Evolutionary conservation across 176 grass and related monocot genomes (phyloP).

Genomic region (Triticum monococcum): DNA sequence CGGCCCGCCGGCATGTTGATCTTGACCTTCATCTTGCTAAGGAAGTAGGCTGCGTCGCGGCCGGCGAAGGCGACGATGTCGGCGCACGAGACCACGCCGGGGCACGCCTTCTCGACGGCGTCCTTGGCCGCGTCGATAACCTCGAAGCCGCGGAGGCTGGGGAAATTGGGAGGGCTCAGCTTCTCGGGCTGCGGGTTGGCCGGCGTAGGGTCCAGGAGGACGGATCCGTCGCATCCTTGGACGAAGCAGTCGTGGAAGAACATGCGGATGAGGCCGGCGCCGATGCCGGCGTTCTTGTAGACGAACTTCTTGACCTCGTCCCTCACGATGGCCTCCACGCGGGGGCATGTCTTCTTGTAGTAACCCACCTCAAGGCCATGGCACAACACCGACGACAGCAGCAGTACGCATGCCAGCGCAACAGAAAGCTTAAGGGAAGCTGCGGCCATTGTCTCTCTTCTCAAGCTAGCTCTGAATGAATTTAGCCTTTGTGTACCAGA

Average conservation of each 20-base stretch:
- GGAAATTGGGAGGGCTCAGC: neutral
- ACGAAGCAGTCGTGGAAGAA: slow-evolving; percentile 86
- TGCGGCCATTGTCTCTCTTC: too few relatives aligned
- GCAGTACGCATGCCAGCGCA: too few relatives aligned
- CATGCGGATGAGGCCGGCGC: slow-evolving; percentile 32
- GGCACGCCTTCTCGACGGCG: slow-evolving; percentile 17
- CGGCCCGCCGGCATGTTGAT: neutral
- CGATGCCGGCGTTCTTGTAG: too few relatives aligned
- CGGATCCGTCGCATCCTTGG: neutral
- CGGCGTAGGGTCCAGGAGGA: neutral
- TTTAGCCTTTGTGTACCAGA: too few relatives aligned
- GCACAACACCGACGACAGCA: too few relatives aligned
- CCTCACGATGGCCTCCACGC: too few relatives aligned
- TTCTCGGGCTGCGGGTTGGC: neutral
- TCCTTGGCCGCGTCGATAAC: slow-evolving; percentile 41
- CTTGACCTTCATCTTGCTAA: neutral
- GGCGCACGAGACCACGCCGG: slow-evolving; percentile 68
- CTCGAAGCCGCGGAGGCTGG: slow-evolving; percentile 39
- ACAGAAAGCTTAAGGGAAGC: too few relatives aligned
- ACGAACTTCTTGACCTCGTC: too few relatives aligned
- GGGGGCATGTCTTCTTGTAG: too few relatives aligned
- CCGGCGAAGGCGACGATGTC: slow-evolving; percentile 78
- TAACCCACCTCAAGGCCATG: too few relatives aligned
- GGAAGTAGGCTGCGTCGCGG: neutral
- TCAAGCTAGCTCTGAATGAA: too few relatives aligned